Percentiles rank a stretch among this genome's conserved stretches.
Evolutionary conservation across 306 rosid species (phyloP).

Genomic region (Gleditsia sinensis): DNA sequence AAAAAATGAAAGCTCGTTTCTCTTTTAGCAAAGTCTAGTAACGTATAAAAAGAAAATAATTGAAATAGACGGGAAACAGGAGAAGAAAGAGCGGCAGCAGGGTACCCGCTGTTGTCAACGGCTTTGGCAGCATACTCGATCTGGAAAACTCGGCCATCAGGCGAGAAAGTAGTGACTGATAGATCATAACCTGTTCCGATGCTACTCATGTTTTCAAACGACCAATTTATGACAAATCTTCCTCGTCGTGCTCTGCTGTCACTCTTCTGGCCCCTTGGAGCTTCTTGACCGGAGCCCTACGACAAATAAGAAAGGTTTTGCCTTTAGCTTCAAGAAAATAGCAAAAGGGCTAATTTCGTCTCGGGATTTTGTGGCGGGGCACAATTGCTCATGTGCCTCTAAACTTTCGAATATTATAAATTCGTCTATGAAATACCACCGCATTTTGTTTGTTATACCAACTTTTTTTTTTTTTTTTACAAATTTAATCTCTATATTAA

Average conservation of each 20-base stretch:
- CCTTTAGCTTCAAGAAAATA: constrained; percentile 12
- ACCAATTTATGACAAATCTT: constrained; percentile 5
- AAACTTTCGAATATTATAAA: no score
- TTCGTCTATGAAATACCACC: no score
- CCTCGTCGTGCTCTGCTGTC: constrained; percentile 10
- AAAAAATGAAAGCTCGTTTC: neutral
- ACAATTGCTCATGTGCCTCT: no score
- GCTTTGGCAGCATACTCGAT: constrained; percentile 98
- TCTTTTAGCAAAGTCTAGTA: neutral
- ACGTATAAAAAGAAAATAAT: neutral
- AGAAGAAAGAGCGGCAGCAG: neutral
- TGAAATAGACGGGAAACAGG: neutral
- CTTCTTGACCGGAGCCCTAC: constrained; percentile 4
- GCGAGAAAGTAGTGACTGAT: constrained; percentile 96
- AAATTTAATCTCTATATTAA: no score
- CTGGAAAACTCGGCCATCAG: constrained; percentile 98
- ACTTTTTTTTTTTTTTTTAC: no score
- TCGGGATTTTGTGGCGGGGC: no score
- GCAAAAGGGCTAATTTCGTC: no score
- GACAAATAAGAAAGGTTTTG: neutral
- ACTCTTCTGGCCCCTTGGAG: no score
- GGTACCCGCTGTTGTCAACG: constrained; percentile 93
- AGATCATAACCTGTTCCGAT: constrained; percentile 98
- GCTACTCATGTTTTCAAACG: constrained; percentile 67
- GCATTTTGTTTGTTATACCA: no score